A percentile compares a stretch with the other conserved stretches of the same genome.
These are phyloP conservation scores for Jatropha multifida DNA, from an alignment of 441 rosid species.

Conservation along the genomic window DNA sequence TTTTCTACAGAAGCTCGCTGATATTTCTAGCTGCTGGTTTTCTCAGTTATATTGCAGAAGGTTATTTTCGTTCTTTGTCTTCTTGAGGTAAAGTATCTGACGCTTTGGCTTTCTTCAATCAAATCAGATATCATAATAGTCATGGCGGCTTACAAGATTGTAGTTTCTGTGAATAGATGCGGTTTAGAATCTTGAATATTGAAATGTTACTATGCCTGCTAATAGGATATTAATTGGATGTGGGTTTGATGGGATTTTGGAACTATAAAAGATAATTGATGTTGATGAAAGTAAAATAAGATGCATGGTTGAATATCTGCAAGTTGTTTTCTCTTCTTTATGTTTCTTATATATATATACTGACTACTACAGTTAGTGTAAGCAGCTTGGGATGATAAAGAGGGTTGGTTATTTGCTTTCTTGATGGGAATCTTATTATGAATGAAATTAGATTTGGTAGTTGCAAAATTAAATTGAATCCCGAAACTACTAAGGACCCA, in stretches of 20 bases:
- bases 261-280: not conserved
- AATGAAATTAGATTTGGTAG: not conserved
- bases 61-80: not conserved
- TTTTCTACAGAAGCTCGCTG: not conserved
- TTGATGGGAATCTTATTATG: not conserved
- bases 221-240: not conserved
- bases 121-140: not conserved
- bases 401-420: not conserved
- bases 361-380: not conserved
- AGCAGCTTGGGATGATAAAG: not conserved
- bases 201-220: not conserved
- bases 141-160: not conserved
- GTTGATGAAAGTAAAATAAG: conserved; percentile 1
- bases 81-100: not conserved
- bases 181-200: not conserved
- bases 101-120: not conserved
- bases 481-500: not conserved
- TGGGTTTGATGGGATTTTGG: not conserved
- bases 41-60: not conserved
- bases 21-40: not conserved
- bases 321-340: not conserved
- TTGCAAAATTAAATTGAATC: not conserved
- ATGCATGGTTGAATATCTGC: not conserved
- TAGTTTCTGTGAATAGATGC: not conserved
- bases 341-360: conserved; percentile 4